Base-by-base conservation (phyloP, 2,329 filamentous ascomycete species). In the Fusarium fujikuroi region DNA sequence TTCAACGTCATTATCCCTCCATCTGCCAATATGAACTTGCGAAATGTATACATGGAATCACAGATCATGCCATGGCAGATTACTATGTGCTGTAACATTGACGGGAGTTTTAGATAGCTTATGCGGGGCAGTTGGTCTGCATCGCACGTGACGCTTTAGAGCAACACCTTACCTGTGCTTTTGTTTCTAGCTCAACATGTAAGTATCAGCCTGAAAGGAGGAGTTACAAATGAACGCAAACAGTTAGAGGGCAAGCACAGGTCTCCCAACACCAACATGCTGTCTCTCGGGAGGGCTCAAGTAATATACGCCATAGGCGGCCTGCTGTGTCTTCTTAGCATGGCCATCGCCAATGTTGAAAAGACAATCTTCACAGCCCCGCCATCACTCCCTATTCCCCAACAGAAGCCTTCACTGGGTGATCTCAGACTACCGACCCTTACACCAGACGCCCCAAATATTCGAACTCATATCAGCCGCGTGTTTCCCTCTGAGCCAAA, bases 311-410 rank as follows among this genome's bases (percentile, higher is more conserved):
- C 75, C 9, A 11, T 73, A 5, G 44, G 66, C 18, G 18, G 76
- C n/a, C 40, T 80, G 42, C n/a, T 75, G 49, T 37, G 61, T 18
- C 37, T 61, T 18, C 28, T 72, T 23, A 19, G 53, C 36, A 60
- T 70, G 18, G 76, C 63, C 39, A 39, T 73, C 28, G 94, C 92
- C 80, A 98, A 99, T 81, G 92, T 93, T 62, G 96, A 98, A 81
- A 99, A 99, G 84, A 87, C 89, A 76, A 94, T 98, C 78, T 98
- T 99, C 84, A 85, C 92, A 40, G 94, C 90, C 28, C 95, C 95
- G 16, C 79, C 84, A 37, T 81, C 86, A 37, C 81, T 89, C 77
- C 81, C 85, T 61, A 82, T 93, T 50, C 88, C 92, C 23, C 66
- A 74, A 15, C 70, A 76, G 21, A 66, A 72, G n/a, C 77, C 80